These are phyloP conservation scores for Mortierella sp. DNA, from an alignment of 371 early-diverging fungal genomes.

Conservation along the genomic window DNA sequence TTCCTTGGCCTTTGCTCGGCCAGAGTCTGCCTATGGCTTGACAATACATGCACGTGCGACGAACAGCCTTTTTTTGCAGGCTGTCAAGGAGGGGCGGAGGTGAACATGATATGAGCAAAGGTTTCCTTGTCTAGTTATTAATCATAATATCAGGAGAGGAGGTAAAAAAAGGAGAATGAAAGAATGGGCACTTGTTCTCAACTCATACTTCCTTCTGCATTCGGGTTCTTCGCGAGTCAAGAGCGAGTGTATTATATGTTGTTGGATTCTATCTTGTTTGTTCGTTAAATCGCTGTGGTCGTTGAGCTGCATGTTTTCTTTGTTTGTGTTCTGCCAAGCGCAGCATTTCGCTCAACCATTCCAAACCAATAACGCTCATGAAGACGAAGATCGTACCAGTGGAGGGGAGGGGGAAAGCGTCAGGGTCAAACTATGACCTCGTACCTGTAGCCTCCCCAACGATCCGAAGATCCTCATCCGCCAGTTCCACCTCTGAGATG, in stretches of 20 bases:
- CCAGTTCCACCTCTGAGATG: constrained; percentile 44
- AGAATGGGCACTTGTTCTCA: not conserved
- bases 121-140: no score
- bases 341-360: not conserved
- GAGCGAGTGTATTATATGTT: constrained; percentile 4
- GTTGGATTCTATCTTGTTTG: not conserved
- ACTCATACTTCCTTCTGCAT: not conserved
- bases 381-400: not conserved
- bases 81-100: no score
- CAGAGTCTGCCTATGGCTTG: not conserved
- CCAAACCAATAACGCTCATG: not conserved
- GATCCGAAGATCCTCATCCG: constrained; percentile 48
- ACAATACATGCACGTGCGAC: not conserved
- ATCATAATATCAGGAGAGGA: no score
- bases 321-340: not conserved
- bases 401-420: no score
- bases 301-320: no score
- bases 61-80: no score
- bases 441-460: constrained; percentile 36
- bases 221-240: constrained; percentile 1
- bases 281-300: no score
- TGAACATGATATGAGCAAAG: no score
- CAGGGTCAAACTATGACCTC: not conserved
- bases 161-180: not conserved
- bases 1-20: not conserved